A percentile compares a stretch with the other conserved stretches of the same genome.
phyloP scores from a whole-genome alignment of 495 filamentous ascomycete species.

The Trypethelium eluteriae region DNA sequence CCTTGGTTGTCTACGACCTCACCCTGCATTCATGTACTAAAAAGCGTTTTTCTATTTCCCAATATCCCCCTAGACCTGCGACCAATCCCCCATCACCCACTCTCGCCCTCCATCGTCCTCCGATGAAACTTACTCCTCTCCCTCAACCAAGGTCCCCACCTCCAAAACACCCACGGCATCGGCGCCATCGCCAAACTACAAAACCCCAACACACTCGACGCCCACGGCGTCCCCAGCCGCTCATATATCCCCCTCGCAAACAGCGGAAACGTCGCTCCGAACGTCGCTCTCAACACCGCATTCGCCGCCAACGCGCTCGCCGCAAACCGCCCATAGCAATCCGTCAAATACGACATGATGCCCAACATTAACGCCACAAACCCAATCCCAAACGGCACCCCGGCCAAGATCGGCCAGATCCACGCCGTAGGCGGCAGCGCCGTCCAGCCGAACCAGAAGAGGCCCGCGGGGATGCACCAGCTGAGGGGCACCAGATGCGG shows the following conservation, averaged over 20 bases:
- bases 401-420: constrained; percentile 23
- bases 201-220: constrained; percentile 54
- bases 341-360: constrained; percentile 52
- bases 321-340: constrained; percentile 51
- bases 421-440: constrained; percentile 16
- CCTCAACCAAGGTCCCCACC: constrained; percentile 53
- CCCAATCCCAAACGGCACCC: constrained; percentile 24
- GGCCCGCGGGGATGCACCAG: constrained; percentile 21
- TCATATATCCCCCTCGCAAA: constrained; percentile 18
- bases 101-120: not conserved
- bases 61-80: not conserved
- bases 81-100: not conserved
- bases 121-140: constrained; percentile 3
- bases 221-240: constrained; percentile 50
- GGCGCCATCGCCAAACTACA: constrained; percentile 56
- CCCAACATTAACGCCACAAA: constrained; percentile 32
- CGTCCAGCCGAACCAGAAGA: constrained; percentile 33
- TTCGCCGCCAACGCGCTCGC: constrained; percentile 45
- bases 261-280: constrained; percentile 34
- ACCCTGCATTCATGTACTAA: not conserved
- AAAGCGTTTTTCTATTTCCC: not conserved
- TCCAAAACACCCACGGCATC: constrained; percentile 58
- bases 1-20: not conserved
- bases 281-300: constrained; percentile 34
- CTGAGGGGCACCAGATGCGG: too few species aligned